A percentile compares a stretch with the other conserved stretches of the same genome.
phyloP scores from a whole-genome alignment of 1,284 basidiomycete species.

The Moniliophthora roreri region DNA sequence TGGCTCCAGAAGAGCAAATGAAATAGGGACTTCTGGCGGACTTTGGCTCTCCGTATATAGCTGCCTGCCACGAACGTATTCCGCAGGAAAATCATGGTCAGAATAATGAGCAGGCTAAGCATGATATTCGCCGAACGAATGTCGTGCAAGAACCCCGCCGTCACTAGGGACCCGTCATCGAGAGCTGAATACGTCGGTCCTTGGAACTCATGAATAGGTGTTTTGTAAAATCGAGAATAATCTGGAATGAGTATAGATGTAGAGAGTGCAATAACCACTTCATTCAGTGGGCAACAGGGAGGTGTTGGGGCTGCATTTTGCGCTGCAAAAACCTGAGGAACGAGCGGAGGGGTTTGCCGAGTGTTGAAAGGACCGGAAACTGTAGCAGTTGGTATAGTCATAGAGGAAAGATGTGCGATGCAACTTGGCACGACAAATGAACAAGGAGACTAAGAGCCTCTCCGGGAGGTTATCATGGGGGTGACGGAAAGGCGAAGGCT shows the following conservation, averaged over 20 bases:
- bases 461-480: conserved; percentile 1
- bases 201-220: conserved; percentile 44
- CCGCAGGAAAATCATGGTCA: conserved; percentile 52
- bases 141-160: conserved; percentile 45
- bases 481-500: not conserved
- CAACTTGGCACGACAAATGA: not conserved
- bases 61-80: conserved; percentile 52
- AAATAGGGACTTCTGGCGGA: conserved; percentile 62
- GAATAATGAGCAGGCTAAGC: conserved; percentile 47
- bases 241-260: conserved; percentile 51
- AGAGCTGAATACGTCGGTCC: conserved; percentile 46
- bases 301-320: conserved; percentile 27
- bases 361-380: not conserved
- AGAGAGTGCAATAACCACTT: conserved; percentile 48
- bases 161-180: conserved; percentile 59
- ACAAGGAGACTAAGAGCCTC: not conserved
- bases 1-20: conserved; percentile 58
- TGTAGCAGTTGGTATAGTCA: too few relatives aligned
- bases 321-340: conserved; percentile 10
- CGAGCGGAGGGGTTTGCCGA: not conserved
- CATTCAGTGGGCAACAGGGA: conserved; percentile 32
- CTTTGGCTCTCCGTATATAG: conserved; percentile 54
- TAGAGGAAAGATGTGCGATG: not conserved
- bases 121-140: conserved; percentile 40
- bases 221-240: conserved; percentile 44